These are phyloP conservation scores for Fusarium sp. DNA, from an alignment of 2,329 filamentous ascomycete genomes.

Conservation along the genomic window DNA sequence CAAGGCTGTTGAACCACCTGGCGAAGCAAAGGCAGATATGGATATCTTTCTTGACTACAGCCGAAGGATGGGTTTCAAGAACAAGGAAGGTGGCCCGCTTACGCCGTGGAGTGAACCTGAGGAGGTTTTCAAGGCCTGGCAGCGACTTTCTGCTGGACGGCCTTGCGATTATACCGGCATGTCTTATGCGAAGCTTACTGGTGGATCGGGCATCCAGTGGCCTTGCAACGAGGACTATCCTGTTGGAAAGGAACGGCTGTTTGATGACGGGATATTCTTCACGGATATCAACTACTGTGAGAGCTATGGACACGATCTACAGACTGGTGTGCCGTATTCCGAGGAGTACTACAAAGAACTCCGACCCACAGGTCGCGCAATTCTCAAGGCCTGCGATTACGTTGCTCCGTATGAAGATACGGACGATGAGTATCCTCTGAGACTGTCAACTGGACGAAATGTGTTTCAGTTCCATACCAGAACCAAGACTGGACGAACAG, in stretches of 20 bases:
- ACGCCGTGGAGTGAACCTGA: background rate
- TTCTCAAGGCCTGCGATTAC: background rate
- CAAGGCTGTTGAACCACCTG: background rate
- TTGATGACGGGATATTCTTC: background rate
- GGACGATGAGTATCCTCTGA: background rate
- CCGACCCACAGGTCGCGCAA: background rate
- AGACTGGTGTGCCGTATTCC: background rate
- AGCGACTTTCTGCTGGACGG: background rate
- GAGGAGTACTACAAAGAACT: slow-evolving; percentile 2
- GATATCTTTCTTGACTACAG: background rate
- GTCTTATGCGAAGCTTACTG: background rate
- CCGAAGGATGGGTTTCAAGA: background rate
- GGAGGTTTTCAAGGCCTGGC: background rate
- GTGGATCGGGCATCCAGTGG: background rate
- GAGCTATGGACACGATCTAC: background rate
- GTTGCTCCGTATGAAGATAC: background rate
- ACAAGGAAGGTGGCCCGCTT: background rate
- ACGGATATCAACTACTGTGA: slow-evolving; percentile 2
- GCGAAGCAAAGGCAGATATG: background rate
- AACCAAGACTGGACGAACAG: background rate
- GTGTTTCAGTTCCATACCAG: background rate
- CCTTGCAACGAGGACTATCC: background rate
- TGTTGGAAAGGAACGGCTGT: background rate
- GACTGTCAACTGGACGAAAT: background rate
- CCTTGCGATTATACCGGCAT: background rate